A percentile compares a stretch with the other conserved stretches of the same genome.
phyloP scores from a whole-genome alignment of 208 protist species.

The Acanthamoeba lenticulata region DNA sequence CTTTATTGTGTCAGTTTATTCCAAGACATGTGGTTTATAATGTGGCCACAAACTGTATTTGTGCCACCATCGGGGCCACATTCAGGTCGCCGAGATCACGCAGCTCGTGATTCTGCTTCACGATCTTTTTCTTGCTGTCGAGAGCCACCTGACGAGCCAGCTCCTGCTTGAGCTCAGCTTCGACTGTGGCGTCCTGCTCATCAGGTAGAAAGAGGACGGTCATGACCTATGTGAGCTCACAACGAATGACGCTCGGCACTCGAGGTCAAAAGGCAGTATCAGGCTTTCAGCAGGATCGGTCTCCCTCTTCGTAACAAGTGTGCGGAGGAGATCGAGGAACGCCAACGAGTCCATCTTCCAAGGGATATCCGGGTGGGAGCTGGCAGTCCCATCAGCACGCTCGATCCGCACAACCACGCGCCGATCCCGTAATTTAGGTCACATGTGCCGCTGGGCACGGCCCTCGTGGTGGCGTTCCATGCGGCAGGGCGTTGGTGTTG shows the following conservation, averaged over 20 bases:
- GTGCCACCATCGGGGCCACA: background rate
- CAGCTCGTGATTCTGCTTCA: background rate
- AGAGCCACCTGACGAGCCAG: background rate
- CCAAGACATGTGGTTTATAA: no score
- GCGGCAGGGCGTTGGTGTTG: no score
- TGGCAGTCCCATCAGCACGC: background rate
- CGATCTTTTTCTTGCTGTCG: background rate
- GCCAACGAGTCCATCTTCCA: conserved; percentile 21
- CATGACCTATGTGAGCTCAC: background rate
- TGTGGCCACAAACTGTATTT: no score
- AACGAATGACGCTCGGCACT: background rate
- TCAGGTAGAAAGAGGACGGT: no score
- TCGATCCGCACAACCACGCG: no score
- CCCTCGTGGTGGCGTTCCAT: no score
- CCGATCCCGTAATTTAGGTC: no score
- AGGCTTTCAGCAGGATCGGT: background rate
- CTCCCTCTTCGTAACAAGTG: background rate
- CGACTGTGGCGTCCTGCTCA: background rate
- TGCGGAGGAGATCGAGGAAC: background rate
- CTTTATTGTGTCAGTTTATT: no score
- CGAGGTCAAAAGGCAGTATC: background rate
- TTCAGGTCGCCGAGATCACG: background rate
- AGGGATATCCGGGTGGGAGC: background rate
- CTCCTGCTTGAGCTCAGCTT: conserved; percentile 15
- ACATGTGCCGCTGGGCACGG: no score